Evolutionary conservation across 202 grass and related monocot genomes (phyloP).

Genomic region (Hordeum pubiflorum): DNA sequence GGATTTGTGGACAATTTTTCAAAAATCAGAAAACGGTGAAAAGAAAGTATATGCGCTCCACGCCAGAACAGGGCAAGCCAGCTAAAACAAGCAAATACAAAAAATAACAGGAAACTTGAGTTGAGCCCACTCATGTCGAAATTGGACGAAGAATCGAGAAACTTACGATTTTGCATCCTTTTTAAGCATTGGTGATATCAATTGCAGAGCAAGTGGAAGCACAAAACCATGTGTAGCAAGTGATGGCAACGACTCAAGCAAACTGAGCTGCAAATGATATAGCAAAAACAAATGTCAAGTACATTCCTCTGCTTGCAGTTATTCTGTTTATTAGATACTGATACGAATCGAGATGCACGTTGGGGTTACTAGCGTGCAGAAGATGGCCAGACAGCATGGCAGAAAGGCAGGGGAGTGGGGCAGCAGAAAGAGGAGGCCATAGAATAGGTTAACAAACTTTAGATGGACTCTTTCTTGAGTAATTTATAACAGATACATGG

Average conservation of each 20-base stretch:
- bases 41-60: conserved; percentile 5
- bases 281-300: conserved; percentile 19
- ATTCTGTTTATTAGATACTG: background rate
- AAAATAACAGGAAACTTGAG: conserved; percentile 15
- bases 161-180: conserved; percentile 64
- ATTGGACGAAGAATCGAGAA: background rate
- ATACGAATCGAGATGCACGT: background rate
- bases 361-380: background rate
- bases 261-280: conserved; percentile 54
- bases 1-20: background rate
- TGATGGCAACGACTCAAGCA: conserved; percentile 77
- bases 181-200: conserved; percentile 70
- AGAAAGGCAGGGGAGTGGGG: background rate
- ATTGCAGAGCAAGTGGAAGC: conserved; percentile 74
- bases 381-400: background rate
- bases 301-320: conserved; percentile 16
- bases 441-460: background rate
- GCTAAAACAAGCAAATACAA: conserved; percentile 19
- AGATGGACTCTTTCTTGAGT: background rate
- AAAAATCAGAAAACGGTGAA: conserved; percentile 21
- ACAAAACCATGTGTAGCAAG: conserved; percentile 67
- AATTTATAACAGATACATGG: background rate
- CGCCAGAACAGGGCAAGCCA: background rate
- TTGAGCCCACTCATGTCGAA: background rate
- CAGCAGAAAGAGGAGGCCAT: background rate